phyloP scores from a whole-genome alignment of 1,284 basidiomycete species.

The Ganoderma leucocontextum region DNA sequence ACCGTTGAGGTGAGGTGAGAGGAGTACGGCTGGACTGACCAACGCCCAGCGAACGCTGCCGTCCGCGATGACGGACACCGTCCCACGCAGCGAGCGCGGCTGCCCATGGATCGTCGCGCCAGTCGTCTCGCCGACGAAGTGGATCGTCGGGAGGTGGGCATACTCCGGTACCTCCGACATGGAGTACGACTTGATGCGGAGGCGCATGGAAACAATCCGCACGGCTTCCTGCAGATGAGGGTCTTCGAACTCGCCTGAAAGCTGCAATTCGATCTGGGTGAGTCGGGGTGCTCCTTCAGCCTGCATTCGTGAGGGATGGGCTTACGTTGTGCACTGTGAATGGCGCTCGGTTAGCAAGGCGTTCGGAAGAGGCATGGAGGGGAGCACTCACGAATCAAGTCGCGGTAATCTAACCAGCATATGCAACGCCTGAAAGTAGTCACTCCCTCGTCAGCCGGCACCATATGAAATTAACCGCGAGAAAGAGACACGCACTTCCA shows the following conservation, averaged over 20 bases:
- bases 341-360: background rate
- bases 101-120: conserved; percentile 41
- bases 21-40: conserved; percentile 43
- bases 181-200: conserved; percentile 53
- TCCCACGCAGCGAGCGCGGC: conserved; percentile 49
- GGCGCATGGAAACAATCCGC: conserved; percentile 61
- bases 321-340: conserved; percentile 42
- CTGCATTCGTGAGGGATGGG: conserved; percentile 34
- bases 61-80: conserved; percentile 59
- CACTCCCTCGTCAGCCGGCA: background rate
- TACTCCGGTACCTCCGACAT: conserved; percentile 45
- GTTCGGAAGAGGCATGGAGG: conserved; percentile 8
- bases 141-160: conserved; percentile 55
- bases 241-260: conserved; percentile 42
- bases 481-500: conserved; percentile 50
- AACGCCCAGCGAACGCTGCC: conserved; percentile 62
- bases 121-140: conserved; percentile 54
- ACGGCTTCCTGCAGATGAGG: conserved; percentile 56
- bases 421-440: conserved; percentile 47
- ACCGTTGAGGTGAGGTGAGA: too few relatives aligned
- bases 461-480: background rate
- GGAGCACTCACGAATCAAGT: conserved; percentile 53
- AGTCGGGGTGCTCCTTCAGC: background rate
- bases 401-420: conserved; percentile 66
- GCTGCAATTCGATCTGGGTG: conserved; percentile 23